Evolutionary conservation across 106 monocot species (phyloP), one percentile per base, ranked within the genome.

Genomic region (Dendrobium nobile): DNA sequence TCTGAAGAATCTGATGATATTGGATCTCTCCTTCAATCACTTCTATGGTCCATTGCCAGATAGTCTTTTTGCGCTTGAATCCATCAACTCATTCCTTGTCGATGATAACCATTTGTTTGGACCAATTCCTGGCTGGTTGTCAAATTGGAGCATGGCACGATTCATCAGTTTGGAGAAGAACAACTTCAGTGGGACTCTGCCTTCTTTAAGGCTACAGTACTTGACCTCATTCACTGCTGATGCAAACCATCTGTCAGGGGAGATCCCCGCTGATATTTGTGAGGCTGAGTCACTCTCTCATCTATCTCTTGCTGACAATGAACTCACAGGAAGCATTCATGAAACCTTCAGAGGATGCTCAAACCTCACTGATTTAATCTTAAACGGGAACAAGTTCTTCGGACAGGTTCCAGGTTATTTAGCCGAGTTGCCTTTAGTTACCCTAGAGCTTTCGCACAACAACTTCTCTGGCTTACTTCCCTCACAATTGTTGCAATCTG

Each of bases 1-100:
- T 40, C 91, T 92, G 79, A 88, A 75, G 48, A 90, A 88, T 73
- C 85, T 97, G 54, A 80, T 78, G 78, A 88, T 88, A 40, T 22
- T 97, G 31, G 89, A 91, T 58, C 79, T 97, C 44, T 94, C 94
- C n/a, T 90, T 89, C 90, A 97, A 97, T 84, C 84, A 88, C 1
- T 84, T 97, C 1, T 87, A 90, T 4, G 94, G 94, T 84, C 82
- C 94, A 47, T 80, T 97, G 45, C 94, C 97, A 2, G 83, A 88
- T 19, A 78, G 78, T 47, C 85, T 97, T 70, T 80, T 81, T 75
- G 84, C 56, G 55, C 82, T 97, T 24, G 82, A 82, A 37, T 79
- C 86, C 19, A 87, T 97, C 54, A 76, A 55, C 41, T 77, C 92
- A 76, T 94, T 97, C 78, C 84, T 88, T 15, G 92, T 91, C 5